Percentiles rank a stretch among this genome's conserved stretches.
Evolutionary conservation across 2,329 filamentous ascomycete species (phyloP).

Genomic region (Didymella glomerata): DNA sequence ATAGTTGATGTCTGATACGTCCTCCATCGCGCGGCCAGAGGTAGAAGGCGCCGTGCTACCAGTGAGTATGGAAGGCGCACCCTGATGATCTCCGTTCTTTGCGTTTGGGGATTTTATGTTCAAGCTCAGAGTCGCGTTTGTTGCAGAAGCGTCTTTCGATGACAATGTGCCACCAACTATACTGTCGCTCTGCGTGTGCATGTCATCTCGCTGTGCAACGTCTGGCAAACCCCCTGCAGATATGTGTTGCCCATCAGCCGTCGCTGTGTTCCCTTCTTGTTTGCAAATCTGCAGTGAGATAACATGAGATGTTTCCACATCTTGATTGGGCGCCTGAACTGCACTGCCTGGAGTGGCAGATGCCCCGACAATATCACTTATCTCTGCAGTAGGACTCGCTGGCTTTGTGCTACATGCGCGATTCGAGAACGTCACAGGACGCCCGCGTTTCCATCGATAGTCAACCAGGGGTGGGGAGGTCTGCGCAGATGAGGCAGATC

Average conservation of each 20-base stretch:
- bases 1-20: slow-evolving; percentile 5
- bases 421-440: slow-evolving; percentile 25
- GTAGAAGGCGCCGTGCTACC: neutral
- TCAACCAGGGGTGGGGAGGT: slow-evolving; percentile 13
- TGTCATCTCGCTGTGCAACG: neutral
- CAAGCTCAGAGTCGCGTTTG: neutral
- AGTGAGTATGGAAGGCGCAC: neutral
- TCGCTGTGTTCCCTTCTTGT: neutral
- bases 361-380: neutral
- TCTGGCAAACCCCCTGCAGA: neutral
- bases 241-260: neutral
- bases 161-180: neutral
- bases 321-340: neutral
- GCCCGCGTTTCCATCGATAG: slow-evolving; percentile 34
- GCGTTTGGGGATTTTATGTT: neutral
- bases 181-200: neutral
- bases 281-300: neutral
- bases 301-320: neutral
- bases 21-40: neutral
- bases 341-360: neutral
- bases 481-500: slow-evolving; percentile 13
- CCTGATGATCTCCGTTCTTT: neutral
- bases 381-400: neutral
- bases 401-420: slow-evolving; percentile 16
- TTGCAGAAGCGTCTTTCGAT: neutral